Base-by-base conservation (phyloP, 768 basidiomycete species). In the Termitomyces sp. region DNA sequence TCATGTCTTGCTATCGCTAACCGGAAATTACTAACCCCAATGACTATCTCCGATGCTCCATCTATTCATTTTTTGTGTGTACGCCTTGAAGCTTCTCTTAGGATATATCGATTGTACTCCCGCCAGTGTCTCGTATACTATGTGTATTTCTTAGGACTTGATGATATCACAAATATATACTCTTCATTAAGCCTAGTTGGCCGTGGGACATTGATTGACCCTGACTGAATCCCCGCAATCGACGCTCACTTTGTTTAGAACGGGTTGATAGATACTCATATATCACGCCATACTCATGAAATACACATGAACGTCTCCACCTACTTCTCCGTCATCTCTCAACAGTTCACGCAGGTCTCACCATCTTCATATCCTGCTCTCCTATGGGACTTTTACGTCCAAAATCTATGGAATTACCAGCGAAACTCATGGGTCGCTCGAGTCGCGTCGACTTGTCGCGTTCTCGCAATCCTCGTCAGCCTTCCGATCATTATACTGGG, bases 361-460 rank as follows among this genome's bases (percentile, higher is more conserved):
- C 59, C 71, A 12, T 70, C 71, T 17, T 67, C 79, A 17, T 58
- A 77, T 39, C 81, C 80, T 3, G 63, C 64, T 28, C 66, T 72
- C 6, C 61, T 88, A 35, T 89, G 86, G 86, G 65, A 75, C 21
- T 73, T 72, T 57, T 91, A 91, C 63, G 60, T 85, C 54, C 70
- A 80, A 37, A 76, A 85, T 63, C 74, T 91, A 23, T 86, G 83
- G 80, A 70, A 79, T 62, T 89, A 88, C 63, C 67, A 80, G 45
- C 74, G 80, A 3, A 72, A 76, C 40, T 91, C 90, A 3, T 86
- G 82, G 83, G 84, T 91, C 47, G 80, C 77, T 40, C 80, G 77
- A 58, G 74, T 80, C 35, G 87, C 89, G 17, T 84, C 79, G 40
- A 73, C 74, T 6, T 86, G 79, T 62, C 85, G 88, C 54, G 67